Percentiles rank a stretch among this genome's conserved stretches.
Evolutionary conservation across 164 flowering plant species (phyloP).

Genomic region (Liquidambar formosana): DNA sequence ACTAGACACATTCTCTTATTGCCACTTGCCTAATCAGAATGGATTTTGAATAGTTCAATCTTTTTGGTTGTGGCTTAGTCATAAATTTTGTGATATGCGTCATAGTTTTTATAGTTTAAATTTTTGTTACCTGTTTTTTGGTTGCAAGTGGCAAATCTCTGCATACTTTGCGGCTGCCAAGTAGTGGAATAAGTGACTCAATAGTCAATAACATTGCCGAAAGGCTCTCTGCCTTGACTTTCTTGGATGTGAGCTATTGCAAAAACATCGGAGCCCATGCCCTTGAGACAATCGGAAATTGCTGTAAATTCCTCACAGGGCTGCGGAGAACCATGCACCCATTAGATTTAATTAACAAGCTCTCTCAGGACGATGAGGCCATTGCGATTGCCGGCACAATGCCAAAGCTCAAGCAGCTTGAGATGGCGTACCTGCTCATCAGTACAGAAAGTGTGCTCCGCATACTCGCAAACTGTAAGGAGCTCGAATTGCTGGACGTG

Average conservation of each 20-base stretch:
- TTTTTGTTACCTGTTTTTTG: neutral
- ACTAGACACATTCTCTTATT: no score
- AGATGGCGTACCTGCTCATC: constrained; percentile 56
- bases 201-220: constrained; percentile 53
- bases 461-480: constrained; percentile 21
- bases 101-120: neutral
- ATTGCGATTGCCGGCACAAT: constrained; percentile 71
- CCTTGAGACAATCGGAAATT: constrained; percentile 60
- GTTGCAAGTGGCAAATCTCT: constrained; percentile 60
- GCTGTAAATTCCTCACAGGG: constrained; percentile 50
- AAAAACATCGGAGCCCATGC: constrained; percentile 44
- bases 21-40: no score
- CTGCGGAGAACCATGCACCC: constrained; percentile 71
- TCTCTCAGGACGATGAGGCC: constrained; percentile 66
- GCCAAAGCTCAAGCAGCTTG: constrained; percentile 74
- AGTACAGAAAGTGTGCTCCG: constrained; percentile 23
- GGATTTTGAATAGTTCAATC: no score
- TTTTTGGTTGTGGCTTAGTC: no score
- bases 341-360: constrained; percentile 31
- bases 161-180: constrained; percentile 50
- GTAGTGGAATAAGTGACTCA: constrained; percentile 57
- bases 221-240: constrained; percentile 45
- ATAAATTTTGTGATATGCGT: constrained; percentile 13
- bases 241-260: constrained; percentile 68
- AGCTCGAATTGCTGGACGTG: constrained; percentile 61